Base-by-base conservation (phyloP, 1,284 basidiomycete genomes). In the Jaminaea rosea region DNA sequence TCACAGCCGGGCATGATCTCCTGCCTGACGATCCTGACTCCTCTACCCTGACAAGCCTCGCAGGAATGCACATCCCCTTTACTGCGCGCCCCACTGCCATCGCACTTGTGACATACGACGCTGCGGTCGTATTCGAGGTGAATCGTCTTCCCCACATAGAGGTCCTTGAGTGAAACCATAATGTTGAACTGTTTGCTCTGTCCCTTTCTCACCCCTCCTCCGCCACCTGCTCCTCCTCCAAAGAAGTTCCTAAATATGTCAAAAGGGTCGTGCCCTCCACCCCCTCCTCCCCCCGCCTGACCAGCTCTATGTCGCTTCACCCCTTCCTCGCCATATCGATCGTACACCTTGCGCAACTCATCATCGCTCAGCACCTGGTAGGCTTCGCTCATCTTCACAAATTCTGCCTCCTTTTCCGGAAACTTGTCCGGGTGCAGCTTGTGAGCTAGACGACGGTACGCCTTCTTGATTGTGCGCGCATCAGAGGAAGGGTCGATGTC, bases 321-420 rank as follows among this genome's bases (percentile, higher is more conserved):
- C 0, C 68, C 69, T 3, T 72, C 71, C 2, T 62, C 65, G 1
- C 71, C 71, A 32, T 65, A 59, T 2, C 60, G 50, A 49, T 73
- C 69, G 59, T 73, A 73, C 32, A 72, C 62, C 48, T 59, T 59
- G 47, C 70, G 59, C 21, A 59, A 53, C 47, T 72, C 65, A 0
- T 61, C 48, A 29, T 73, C 71, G 28, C 59, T 61, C 10, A 73
- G 58, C 8, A 60, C 56, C 52, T 73, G 69, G 44, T 73, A 73
- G 9, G 71, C 71, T 32, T 73, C 71, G 31, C 63, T 65, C 24
- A 73, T 56, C 83, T 75, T 78, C 73, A 73, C 62, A 15, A 73
- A 73, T 55, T 70, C 68, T 28, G 59, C 56, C 26, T 65, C 61
- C 56, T 69, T 69, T 45, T 73, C 71, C 3, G 71, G 71, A 49